A percentile compares a stretch with the other conserved stretches of the same genome.
Evolutionary conservation across 768 basidiomycete genomes (phyloP).

Genomic region (Suillus spraguei): DNA sequence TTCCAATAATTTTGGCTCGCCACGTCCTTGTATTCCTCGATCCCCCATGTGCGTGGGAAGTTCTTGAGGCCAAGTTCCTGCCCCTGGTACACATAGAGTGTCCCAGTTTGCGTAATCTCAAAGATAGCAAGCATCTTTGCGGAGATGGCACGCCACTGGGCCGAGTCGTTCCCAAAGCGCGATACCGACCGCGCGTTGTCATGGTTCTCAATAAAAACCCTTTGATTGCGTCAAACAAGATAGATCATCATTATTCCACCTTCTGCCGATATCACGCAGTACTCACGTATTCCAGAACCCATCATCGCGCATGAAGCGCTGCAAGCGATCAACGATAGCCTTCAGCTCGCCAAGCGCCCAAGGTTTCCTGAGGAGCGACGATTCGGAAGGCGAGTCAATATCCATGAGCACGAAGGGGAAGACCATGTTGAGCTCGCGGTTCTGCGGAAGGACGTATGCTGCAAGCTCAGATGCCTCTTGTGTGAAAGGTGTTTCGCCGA

Average conservation of each 20-base stretch:
- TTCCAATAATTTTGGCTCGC: too few species aligned
- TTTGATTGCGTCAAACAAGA: constrained; percentile 25
- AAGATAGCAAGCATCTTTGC: constrained; percentile 70
- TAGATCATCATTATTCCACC: background rate
- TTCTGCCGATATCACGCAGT: background rate
- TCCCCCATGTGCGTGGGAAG: too few species aligned
- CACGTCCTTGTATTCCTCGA: too few species aligned
- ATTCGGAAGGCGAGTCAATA: constrained; percentile 49
- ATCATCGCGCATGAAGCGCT: constrained; percentile 53
- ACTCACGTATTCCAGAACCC: constrained; percentile 71
- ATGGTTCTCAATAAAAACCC: constrained; percentile 70
- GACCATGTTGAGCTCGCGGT: constrained; percentile 66
- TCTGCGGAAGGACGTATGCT: constrained; percentile 54
- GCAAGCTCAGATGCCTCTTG: constrained; percentile 53
- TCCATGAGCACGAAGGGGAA: constrained; percentile 68
- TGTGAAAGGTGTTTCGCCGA: constrained; percentile 68
- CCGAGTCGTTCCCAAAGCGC: constrained; percentile 63
- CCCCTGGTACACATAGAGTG: constrained; percentile 74
- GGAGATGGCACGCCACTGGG: constrained; percentile 55
- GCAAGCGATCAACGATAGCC: constrained; percentile 51
- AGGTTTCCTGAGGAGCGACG: constrained; percentile 43
- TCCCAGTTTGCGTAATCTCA: constrained; percentile 63
- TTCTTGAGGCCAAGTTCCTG: too few species aligned
- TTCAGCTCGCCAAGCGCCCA: constrained; percentile 61
- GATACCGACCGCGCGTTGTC: constrained; percentile 67